phyloP scores from a whole-genome alignment of 306 rosid species.

The Cotoneaster glaucophyllus region DNA sequence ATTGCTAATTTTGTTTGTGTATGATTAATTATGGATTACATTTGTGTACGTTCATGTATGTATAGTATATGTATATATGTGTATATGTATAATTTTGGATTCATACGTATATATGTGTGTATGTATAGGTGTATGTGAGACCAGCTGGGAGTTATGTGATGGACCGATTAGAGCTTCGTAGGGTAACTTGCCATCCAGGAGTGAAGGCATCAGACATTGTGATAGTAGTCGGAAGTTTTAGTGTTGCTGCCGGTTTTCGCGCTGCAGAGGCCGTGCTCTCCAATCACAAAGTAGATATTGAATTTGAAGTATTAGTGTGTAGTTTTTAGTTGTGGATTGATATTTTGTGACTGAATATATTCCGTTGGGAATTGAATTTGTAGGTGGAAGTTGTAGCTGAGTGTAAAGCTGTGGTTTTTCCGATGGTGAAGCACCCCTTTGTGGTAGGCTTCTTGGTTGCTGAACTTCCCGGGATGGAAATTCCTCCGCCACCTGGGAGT shows the following conservation, averaged over 20 bases:
- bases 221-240: constrained; percentile 64
- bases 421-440: constrained; percentile 93
- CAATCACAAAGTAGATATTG: constrained; percentile 49
- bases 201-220: constrained; percentile 53
- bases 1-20: background rate
- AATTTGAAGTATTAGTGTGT: too few species aligned
- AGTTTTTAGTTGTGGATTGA: background rate
- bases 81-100: constrained; percentile 11
- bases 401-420: constrained; percentile 67
- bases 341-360: background rate
- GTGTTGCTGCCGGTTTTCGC: constrained; percentile 68
- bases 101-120: background rate
- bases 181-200: constrained; percentile 58
- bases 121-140: constrained; percentile 74
- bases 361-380: constrained; percentile 6
- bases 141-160: constrained; percentile 98
- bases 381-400: constrained; percentile 70
- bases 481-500: constrained; percentile 21
- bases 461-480: constrained; percentile 64
- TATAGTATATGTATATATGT: background rate
- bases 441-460: constrained; percentile 98
- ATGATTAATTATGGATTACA: background rate
- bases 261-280: constrained; percentile 65
- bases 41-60: background rate
- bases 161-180: constrained; percentile 86